These are phyloP conservation scores for Celoporthe dispersa DNA, from an alignment of 2,329 filamentous ascomycete genomes.

Conservation along the genomic window DNA sequence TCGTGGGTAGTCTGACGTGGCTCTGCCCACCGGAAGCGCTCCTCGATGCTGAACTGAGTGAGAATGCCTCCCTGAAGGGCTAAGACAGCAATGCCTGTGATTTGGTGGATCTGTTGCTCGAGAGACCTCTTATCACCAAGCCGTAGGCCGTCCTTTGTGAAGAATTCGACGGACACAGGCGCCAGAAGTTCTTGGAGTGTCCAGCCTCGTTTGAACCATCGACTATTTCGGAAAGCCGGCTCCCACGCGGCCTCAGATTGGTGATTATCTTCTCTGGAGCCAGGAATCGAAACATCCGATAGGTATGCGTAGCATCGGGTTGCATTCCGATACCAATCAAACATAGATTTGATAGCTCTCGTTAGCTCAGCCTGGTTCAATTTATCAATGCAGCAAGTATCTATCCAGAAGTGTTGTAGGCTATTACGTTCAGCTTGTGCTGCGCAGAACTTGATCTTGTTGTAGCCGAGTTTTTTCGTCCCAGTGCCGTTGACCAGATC, in stretches of 20 bases:
- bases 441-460: constrained; percentile 20
- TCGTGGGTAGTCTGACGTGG: too few species aligned
- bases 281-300: constrained; percentile 13
- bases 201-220: too few species aligned
- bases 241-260: too few species aligned
- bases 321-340: constrained; percentile 16
- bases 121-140: too few species aligned
- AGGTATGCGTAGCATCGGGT: constrained; percentile 26
- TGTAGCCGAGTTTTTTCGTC: constrained; percentile 14
- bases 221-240: too few species aligned
- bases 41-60: constrained; percentile 30
- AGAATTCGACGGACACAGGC: too few species aligned
- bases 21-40: constrained; percentile 35
- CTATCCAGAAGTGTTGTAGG: constrained; percentile 19
- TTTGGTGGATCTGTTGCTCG: too few species aligned
- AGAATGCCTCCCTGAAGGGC: constrained; percentile 31
- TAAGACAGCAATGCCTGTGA: constrained; percentile 32
- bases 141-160: too few species aligned
- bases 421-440: constrained; percentile 7
- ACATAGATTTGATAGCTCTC: constrained; percentile 26
- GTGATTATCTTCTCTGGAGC: background rate
- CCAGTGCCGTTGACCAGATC: constrained; percentile 24
- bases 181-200: too few species aligned
- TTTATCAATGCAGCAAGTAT: constrained; percentile 21
- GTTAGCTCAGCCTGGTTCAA: constrained; percentile 8